Conservation (phyloP, 208 protist genomes). For the Strigomonas culicis region DNA sequence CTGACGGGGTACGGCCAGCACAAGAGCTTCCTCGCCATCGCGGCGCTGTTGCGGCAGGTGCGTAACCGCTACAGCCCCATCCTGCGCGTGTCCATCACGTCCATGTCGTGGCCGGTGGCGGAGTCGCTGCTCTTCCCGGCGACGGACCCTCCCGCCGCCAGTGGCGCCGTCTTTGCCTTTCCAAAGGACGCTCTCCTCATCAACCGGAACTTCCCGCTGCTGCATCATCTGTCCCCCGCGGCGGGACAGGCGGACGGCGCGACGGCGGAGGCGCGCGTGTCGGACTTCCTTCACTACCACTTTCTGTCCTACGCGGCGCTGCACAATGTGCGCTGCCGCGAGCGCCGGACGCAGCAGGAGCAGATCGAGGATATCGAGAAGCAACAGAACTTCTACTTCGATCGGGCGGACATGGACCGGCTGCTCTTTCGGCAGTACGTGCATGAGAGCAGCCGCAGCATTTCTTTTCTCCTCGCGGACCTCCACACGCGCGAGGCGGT, state of each 20-base stretch:
- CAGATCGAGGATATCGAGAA: no score
- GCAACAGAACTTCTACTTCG: no score
- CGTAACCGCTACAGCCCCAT: conserved; percentile 62
- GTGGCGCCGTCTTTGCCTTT: conserved; percentile 13
- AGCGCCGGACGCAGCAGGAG: no score
- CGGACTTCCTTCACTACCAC: conserved; percentile 62
- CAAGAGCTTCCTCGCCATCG: conserved; percentile 20
- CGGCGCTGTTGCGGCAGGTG: conserved; percentile 40
- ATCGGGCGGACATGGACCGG: not conserved
- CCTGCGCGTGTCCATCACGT: conserved; percentile 51
- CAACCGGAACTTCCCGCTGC: conserved; percentile 24
- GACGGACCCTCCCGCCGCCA: not conserved
- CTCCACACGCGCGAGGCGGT: conserved; percentile 10
- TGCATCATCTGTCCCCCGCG: conserved; percentile 21
- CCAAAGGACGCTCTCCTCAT: conserved; percentile 20
- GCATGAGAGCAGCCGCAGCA: conserved; percentile 63
- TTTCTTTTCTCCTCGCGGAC: conserved; percentile 65
- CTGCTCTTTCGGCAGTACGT: conserved; percentile 67
- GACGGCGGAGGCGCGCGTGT: conserved; percentile 20
- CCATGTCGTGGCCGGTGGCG: conserved; percentile 26
- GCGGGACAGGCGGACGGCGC: not conserved
- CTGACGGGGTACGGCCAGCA: conserved; percentile 55
- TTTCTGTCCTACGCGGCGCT: conserved; percentile 55
- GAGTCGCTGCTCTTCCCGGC: conserved; percentile 15
- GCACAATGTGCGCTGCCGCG: conserved; percentile 63